Percentiles rank a stretch among this genome's conserved stretches.
Evolutionary conservation across 225 moss, liverwort and hornwort species (phyloP).

Genomic region (Asterella californica): DNA sequence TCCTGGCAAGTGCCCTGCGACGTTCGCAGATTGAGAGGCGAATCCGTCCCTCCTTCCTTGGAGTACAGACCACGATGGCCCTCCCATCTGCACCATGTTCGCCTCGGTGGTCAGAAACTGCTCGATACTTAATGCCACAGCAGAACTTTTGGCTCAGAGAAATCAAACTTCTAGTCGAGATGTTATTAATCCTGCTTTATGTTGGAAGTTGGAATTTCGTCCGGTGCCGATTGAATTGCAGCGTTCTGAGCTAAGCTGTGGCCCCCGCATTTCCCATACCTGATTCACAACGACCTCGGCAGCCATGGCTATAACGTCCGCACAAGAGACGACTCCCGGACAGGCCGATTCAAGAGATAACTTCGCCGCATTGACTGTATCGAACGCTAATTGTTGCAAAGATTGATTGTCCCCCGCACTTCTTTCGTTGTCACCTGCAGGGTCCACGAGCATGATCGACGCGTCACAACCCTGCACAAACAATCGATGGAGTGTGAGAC

Average conservation of each 20-base stretch:
- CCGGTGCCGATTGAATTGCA: neutral
- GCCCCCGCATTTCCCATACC: constrained; percentile 15
- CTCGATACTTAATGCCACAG: no score
- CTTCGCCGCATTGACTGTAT: constrained; percentile 49
- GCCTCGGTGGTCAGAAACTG: neutral
- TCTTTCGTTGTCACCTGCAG: constrained; percentile 39
- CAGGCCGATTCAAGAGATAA: constrained; percentile 49
- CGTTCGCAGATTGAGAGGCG: constrained; percentile 25
- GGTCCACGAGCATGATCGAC: constrained; percentile 50
- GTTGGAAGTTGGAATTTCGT: neutral
- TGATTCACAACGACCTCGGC: constrained; percentile 47
- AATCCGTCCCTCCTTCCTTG: constrained; percentile 56
- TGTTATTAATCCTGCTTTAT: no score
- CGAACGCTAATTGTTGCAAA: constrained; percentile 49
- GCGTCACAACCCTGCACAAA: constrained; percentile 63
- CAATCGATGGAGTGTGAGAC: neutral
- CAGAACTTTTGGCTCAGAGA: no score
- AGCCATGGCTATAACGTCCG: constrained; percentile 58
- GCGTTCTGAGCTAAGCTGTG: neutral
- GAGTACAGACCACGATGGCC: constrained; percentile 46
- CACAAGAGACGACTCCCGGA: constrained; percentile 62
- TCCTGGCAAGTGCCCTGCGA: constrained; percentile 39
- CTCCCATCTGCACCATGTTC: constrained; percentile 49
- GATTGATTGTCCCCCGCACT: constrained; percentile 47
- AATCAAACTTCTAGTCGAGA: no score